Evolutionary conservation across 371 early-diverging fungal species (phyloP), one percentile per base, ranked within the genome.

Genomic region (Circinella minor): DNA sequence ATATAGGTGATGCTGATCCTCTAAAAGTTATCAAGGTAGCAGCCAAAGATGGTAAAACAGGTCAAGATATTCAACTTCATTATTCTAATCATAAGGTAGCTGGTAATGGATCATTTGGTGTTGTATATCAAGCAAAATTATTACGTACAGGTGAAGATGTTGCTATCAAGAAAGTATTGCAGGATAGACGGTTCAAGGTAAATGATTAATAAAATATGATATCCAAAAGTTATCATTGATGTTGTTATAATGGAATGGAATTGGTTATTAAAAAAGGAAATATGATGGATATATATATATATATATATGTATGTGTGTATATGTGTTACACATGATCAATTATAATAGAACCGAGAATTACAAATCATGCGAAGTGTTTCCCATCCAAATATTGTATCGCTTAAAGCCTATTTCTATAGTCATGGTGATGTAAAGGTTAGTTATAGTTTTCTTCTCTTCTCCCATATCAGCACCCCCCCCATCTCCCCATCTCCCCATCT

Each of bases 31-130:
- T 78, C 65, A 75, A 75, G 60, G 84, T 85, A n/a, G 79, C 75
- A 38, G 95, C 96, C 10, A 93, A 90, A 75, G 93, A 94, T 68
- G 96, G 95, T 69, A 89, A 89, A 71, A 88, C 93, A 13, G 94
- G 93, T 61, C 92, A 93, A 70, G 88, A 92, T 63, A 80, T 88
- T 36, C 94, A 95, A 70, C 90, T 97, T 18, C 86, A 90, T 43
- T 97, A 96, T 81, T 91, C 95, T 20, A 93, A 94, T 76, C 92
- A 89, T 82, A 94, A 94, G 72, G 92, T 95, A 27, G 86, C 96
- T 51, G 98, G 98, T 61, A 96, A 96, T 76, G 98, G 98, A 27
- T 95, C 96, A 38, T 98, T 98, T 77, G 98, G 98, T 59, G 96
- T 97, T 18, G 98, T 98, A 20, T 96, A 93, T 77, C 96, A 95